Percentiles rank a stretch among this genome's conserved stretches.
phyloP scores from a whole-genome alignment of 345 rosid genomes.

The Populus davidiana region DNA sequence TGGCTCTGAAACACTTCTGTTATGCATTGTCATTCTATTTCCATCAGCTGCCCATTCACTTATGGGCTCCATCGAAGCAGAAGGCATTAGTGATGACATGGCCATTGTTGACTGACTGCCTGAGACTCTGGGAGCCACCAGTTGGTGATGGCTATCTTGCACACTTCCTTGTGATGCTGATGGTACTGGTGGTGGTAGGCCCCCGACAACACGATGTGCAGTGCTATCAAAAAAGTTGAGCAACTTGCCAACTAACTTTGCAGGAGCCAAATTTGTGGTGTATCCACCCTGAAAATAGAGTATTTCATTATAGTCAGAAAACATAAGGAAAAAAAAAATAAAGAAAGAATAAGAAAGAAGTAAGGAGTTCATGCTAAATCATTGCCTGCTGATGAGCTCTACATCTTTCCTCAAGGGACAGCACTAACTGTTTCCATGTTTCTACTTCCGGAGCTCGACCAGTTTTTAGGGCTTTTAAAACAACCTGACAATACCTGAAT shows the following conservation, averaged over 20 bases:
- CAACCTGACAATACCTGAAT: slow-evolving; percentile 74
- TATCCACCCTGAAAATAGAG: slow-evolving; percentile 64
- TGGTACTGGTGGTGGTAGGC: slow-evolving; percentile 62
- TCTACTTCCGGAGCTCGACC: slow-evolving; percentile 71
- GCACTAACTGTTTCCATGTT: slow-evolving; percentile 53
- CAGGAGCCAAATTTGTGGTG: slow-evolving; percentile 65
- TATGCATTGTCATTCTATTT: slow-evolving; percentile 54
- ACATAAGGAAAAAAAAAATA: not conserved
- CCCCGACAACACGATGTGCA: slow-evolving; percentile 80
- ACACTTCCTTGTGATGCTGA: slow-evolving; percentile 36
- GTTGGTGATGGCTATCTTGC: slow-evolving; percentile 39
- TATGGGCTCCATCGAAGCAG: slow-evolving; percentile 72
- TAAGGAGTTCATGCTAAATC: not conserved
- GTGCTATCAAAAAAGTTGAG: slow-evolving; percentile 78
- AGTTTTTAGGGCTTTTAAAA: slow-evolving; percentile 60
- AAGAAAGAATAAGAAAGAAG: not conserved
- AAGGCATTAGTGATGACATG: slow-evolving; percentile 66
- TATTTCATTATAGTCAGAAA: not conserved
- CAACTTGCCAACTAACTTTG: slow-evolving; percentile 67
- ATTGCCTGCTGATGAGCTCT: slow-evolving; percentile 71
- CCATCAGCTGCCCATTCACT: slow-evolving; percentile 62
- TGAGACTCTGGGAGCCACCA: slow-evolving; percentile 47
- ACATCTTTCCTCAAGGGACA: slow-evolving; percentile 70
- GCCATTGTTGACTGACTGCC: slow-evolving; percentile 76
- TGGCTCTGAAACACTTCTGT: slow-evolving; percentile 83